Conservation (phyloP, 169 alveolate genomes). For the Plasmodium cynomolgi region DNA sequence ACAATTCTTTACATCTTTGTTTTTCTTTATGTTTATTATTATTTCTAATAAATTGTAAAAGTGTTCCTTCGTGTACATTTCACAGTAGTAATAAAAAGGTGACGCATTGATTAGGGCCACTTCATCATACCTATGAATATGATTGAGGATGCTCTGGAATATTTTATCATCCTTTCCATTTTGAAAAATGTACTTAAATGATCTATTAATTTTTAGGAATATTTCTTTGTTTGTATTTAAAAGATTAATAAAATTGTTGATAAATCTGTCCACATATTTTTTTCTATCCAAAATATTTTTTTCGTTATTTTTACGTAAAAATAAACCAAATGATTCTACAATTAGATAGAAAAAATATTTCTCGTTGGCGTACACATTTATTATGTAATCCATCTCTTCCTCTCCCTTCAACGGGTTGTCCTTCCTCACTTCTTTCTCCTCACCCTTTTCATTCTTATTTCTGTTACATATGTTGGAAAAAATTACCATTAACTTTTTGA, state of each 20-base stretch:
- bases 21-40: constrained; percentile 55
- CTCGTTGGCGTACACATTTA: neutral
- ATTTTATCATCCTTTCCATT: constrained; percentile 32
- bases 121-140: constrained; percentile 65
- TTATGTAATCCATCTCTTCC: neutral
- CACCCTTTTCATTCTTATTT: neutral
- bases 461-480: neutral
- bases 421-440: neutral
- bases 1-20: constrained; percentile 32
- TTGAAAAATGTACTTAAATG: constrained; percentile 69
- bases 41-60: constrained; percentile 56
- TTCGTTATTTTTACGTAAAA: constrained; percentile 5
- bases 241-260: constrained; percentile 1
- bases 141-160: constrained; percentile 22
- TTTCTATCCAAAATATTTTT: constrained; percentile 11
- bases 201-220: constrained; percentile 44
- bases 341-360: constrained; percentile 12
- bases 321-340: constrained; percentile 55
- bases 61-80: constrained; percentile 29
- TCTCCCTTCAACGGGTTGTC: neutral
- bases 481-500: constrained; percentile 10
- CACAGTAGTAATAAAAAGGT: constrained; percentile 61
- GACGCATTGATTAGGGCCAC: constrained; percentile 46
- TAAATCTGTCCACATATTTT: constrained; percentile 19
- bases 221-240: constrained; percentile 57